Evolutionary conservation across 2,329 filamentous ascomycete genomes (phyloP), one percentile per base, ranked within the genome.

Genomic region (Cercospora berteroae): DNA sequence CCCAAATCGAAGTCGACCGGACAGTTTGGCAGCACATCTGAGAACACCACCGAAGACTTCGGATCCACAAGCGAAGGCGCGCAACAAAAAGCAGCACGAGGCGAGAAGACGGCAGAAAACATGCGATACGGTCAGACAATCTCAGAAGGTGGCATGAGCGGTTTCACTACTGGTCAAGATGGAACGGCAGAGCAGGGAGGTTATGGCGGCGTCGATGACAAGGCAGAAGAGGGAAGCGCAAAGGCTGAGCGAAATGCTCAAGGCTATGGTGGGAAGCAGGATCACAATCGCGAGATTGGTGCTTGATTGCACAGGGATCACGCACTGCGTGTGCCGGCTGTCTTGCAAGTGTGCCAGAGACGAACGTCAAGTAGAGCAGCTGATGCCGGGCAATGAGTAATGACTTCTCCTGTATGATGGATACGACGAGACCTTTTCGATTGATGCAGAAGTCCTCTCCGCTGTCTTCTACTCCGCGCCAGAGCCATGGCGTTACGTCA

Each of bases 71-170:
- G 69, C 9, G 71, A 70, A 42, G 65, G 75, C 55, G 69, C 81
- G 71, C 70, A 78, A 74, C 67, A 76, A 69, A 75, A 77, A 20
- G 67, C 71, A 60, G 75, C 78, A 70, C 73, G 81, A 69, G 78
- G 82, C 67, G 74, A 83, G 74, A 77, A 81, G 76, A 80, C 79
- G 69, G 83, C 81, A 42, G 84, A 84, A 69, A 86, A 86, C 71
- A 82, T 85, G 3, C 78, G 83, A 50, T 87, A 85, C 70, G 87
- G 86, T 6, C 83, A 88, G 75, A 80, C 80, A 5, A 85, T 88
- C 44, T 83, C 82, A 39, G 85, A 87, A 73, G 76, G 84, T 29
- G 86, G 85, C 2, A 81, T 85, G 75, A 86, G 85, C 36, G 85
- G 84, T 6, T 79, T 83, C 77, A 87, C 85, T 42, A 79, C 77